Evolutionary conservation across 495 filamentous ascomycete genomes (phyloP), one percentile per base, ranked within the genome.

Genomic region (Penicillium dipodomyicola): DNA sequence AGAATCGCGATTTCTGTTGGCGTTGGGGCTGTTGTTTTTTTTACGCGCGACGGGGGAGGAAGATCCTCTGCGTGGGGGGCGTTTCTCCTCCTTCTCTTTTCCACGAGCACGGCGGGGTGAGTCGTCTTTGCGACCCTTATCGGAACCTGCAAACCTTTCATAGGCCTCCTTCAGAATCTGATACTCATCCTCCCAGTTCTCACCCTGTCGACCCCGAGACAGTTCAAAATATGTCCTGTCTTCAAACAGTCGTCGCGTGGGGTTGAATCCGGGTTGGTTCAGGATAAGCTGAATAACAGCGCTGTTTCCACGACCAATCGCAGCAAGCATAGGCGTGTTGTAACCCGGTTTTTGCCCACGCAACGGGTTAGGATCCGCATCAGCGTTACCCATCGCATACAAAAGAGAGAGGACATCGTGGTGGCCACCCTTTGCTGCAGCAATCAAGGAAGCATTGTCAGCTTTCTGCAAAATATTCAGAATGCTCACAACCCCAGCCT

Each of bases 361-460:
- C 14, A 82, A 53, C 5, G 89, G 87, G 7, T 81, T 78, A 0
- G 93, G 94, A 67, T 96, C 92, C 3, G 90, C 84, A 60, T 96
- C 84, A 17, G 86, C 85, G 50, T 80, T 77, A 2, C 91, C 89
- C 63, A 96, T 81, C 7, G 90, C 95, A 54, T 97, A 76, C 49
- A 97, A 77, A 39, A 96, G 78, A 65, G 89, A 89, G 43, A 97
- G 80, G 14, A 96, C 88, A 33, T 91, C 84, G 56, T 88, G 85
- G 64, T 98, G 93, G 2, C 93, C 93, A 43, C 91, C 94, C 64
- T 88, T 87, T n/a, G 93, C 92, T 8, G 94, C 95, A 51, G 89
- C 90, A 48, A 95, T 88, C 63, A 96, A 82, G 42, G 90, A 89
- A 45, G 91, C 91, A 4, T 89, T 84, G 68, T 96, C 91, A 19